phyloP scores from a whole-genome alignment of 345 rosid genomes.

The Fremontodendron californicum region DNA sequence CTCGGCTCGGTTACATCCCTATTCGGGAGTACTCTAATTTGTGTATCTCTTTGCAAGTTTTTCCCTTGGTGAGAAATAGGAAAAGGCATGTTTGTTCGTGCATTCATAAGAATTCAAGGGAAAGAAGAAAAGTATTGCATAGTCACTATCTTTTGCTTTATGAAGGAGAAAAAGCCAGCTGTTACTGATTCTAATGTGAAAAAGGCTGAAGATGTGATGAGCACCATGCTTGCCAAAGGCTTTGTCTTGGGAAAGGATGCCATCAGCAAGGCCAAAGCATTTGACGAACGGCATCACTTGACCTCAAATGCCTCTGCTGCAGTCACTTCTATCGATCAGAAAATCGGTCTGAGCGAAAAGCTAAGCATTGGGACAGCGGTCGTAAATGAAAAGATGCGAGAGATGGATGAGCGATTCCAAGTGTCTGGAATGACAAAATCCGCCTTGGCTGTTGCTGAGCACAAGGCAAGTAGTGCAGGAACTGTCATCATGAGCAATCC shows the following conservation, averaged over 20 bases:
- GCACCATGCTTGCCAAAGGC: slow-evolving; percentile 53
- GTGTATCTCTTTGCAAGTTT: too few species aligned
- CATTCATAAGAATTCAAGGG: neutral
- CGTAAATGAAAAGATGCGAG: slow-evolving; percentile 42
- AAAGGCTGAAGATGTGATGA: slow-evolving; percentile 57
- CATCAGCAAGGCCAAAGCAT: slow-evolving; percentile 36
- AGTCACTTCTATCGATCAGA: slow-evolving; percentile 35
- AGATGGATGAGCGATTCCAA: slow-evolving; percentile 38
- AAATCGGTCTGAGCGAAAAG: slow-evolving; percentile 40
- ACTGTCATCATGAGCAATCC: slow-evolving; percentile 37
- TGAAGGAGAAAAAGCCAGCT: slow-evolving; percentile 23
- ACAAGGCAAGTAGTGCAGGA: slow-evolving; percentile 38
- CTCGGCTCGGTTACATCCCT: too few species aligned
- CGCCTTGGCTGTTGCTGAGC: slow-evolving; percentile 38
- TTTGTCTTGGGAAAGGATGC: slow-evolving; percentile 55
- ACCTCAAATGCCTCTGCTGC: slow-evolving; percentile 44
- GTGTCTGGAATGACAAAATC: slow-evolving; percentile 38
- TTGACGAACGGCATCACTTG: slow-evolving; percentile 44
- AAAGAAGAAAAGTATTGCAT: neutral
- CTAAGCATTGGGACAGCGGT: slow-evolving; percentile 31
- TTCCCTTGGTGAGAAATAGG: too few species aligned
- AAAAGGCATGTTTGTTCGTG: neutral
- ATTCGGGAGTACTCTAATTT: neutral
- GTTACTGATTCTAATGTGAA: slow-evolving; percentile 22
- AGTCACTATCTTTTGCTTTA: neutral